Base-by-base conservation (phyloP, 2,329 filamentous ascomycete genomes). In the Neofusicoccum sp. region DNA sequence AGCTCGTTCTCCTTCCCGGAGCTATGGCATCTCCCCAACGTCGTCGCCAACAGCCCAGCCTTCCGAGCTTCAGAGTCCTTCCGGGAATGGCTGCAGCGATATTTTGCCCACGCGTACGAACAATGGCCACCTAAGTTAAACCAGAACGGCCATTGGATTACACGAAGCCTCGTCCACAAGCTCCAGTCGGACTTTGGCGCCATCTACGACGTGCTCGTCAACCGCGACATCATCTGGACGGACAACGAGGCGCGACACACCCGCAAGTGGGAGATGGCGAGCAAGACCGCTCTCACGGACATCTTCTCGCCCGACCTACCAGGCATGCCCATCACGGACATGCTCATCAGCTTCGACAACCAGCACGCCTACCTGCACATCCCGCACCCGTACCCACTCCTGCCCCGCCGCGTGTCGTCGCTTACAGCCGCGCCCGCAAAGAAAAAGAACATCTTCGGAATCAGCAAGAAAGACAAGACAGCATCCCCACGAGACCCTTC, bases 181-280 rank as follows among this genome's bases (percentile, higher is more conserved):
- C 72, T 91, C n/a, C 86, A 89, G 66, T 79, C 78, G 36, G 89
- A 91, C 67, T 90, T 91, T 68, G 85, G 86, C 2, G 84, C 86
- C 0, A 76, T 91, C 1, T 91, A 91, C 68, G 88, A 91, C 69
- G 90, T 89, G 66, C 77, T 91, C 1, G 88, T 91, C 14, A 85
- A 91, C 71, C 83, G 87, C 4, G 85, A 89, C 50, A 82, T 90
- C 4, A 72, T 83, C 0, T 91, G 88, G 87, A 87, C 89, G 62
- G 82, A 82, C 22, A 83, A 83, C 0, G 87, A 89, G 69, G 85
- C 85, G 52, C 79, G 85, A 0, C 82, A 84, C 3, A 83, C 84
- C 16, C 83, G 86, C 44, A 89, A 89, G 70, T 89, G 87, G 85
- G 84, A 86, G 74, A 87, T 89, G 79, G 79, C 82, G 14, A 71